Evolutionary conservation across 352 stramenopile genomes (phyloP), one percentile per base, ranked within the genome.

Genomic region (Globisporangium emineosum): DNA sequence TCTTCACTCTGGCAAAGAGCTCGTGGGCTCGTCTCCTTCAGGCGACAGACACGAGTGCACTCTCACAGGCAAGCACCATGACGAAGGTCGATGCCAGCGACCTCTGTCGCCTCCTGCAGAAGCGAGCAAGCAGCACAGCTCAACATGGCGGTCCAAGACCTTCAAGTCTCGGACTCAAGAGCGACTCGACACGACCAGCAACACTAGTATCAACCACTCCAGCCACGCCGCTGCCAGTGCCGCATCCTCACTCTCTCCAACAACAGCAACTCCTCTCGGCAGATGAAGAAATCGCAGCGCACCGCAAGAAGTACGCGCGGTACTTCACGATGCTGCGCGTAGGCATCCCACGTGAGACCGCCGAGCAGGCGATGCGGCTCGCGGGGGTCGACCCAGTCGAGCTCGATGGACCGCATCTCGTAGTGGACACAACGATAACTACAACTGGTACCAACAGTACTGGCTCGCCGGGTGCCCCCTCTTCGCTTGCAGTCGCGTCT

Each of bases 261-360:
- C 30, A 25, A 9, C 13, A 21, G 1, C 45, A 4, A 8, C 45
- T 29, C n/a, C 40, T 66, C 19, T 56, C 61, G 3, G 59, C 60
- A n/a, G 52, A 74, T 29, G 72, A 60, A 4, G 69, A 79, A 42
- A 72, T 78, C 45, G 69, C 66, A n/a, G 71, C 69, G 13, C 71
- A 81, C 35, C 62, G 62, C 7, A 37, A 66, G 15, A 86, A 80
- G 51, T 72, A 83, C 57, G 61, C 57, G 33, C 76, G 78, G 62
- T 86, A 76, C 51, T 86, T 86, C 50, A 59, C 75, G 43, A 87
- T 84, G 78, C 65, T 87, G 25, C 77, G 78, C 25, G 64, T 81
- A 32, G 78, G 78, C 10, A 60, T 84, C 8, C 69, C 78, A 5
- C 72, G 70, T 21, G 70, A 73, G 25, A 71, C 72, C 45, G 78